Base-by-base conservation (phyloP, 2,329 filamentous ascomycete genomes). In the Colletotrichum godetiae region DNA sequence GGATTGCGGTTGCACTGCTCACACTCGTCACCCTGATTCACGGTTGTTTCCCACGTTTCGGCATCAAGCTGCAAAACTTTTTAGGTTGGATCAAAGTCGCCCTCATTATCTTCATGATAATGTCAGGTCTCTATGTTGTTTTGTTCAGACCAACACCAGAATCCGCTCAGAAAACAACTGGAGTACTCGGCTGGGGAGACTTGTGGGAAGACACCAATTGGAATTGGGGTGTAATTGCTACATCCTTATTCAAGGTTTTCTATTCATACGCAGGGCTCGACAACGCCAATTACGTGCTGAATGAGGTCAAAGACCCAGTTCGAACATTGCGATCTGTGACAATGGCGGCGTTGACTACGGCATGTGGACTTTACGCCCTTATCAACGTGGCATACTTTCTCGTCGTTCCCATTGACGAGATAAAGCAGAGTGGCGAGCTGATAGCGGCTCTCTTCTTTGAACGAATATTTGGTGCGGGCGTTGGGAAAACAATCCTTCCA, bases 261-360 rank as follows among this genome's bases (percentile, higher is more conserved):
- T 93, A 93, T 79, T 92, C 91, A 0, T 94, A 93, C 69, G 86
- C 91, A 0, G 92, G 92, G 0, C 83, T 92, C 13, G 88, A 86
- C 65, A 94, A 93, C 73, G 86, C 91, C 74, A 93, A 92, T 81
- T 92, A 93, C 76, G 92, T 94, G 4, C 84, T 94, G 63, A 93
- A 92, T 78, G 92, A 94, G 78, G 92, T 94, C 24, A 90, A 90
- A 73, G 86, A 94, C 72, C 92, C 92, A 0, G 87, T 94, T 0
- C 83, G 88, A 15, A 94, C 92, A 0, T 80, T 94, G 19, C 91
- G 88, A 65, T 89, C 89, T 0, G 92, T 92, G 1, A 89, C 89
- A 0, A 83, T 90, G 1, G 85, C 88, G 0, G 91, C 91, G 0
- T 82, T 94, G 8, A 76, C 87, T 0, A 93, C 92, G 0, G 88